Base-by-base conservation (phyloP, 2,329 filamentous ascomycete genomes). In the Dactylellina haptotyla region DNA sequence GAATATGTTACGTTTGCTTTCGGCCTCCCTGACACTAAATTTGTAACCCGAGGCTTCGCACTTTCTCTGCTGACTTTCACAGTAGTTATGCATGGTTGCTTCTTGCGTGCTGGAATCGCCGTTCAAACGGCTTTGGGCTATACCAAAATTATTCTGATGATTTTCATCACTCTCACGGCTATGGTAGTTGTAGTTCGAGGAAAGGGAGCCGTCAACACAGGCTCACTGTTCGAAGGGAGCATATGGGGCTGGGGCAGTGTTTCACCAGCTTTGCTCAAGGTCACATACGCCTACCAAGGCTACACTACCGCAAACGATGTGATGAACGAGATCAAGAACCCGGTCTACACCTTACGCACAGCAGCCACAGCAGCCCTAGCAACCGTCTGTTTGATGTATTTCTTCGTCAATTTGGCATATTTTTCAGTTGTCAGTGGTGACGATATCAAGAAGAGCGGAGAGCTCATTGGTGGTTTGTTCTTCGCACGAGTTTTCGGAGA, bases 211-310 rank as follows among this genome's bases (percentile, higher is more conserved):
- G 51, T 53, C 0, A 72, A 75, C 80, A 83, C 67, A 87, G 87
- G 79, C 87, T 88, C 75, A 79, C 85, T 51, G 9, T 77, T 76
- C 56, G 67, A 76, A 25, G 76, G 75, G 18, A 89, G 87, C 1
- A 86, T 88, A 62, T 91, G 89, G 88, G 88, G 86, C 77, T 90
- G 87, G 84, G 87, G 87, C 28, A 82, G 86, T 1, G 82, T 91
- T n/a, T 86, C 88, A 0, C 90, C 89, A 0, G 85, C 88, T 0
- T 80, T 91, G 0, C 88, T 89, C 81, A 88, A 89, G 76, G 87
- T 91, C 0, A 87, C 89, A 46, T 90, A 90, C 79, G 89, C 88
- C 0, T 91, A 90, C 65, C 83, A 87, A 0, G 89, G 89, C 0
- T 81, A 89, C 10, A 85, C 84, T 58, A 91, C 90, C 71, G 83